Conservation (phyloP, 2,329 filamentous ascomycete genomes). For the Pseudogymnoascus pannorum region DNA sequence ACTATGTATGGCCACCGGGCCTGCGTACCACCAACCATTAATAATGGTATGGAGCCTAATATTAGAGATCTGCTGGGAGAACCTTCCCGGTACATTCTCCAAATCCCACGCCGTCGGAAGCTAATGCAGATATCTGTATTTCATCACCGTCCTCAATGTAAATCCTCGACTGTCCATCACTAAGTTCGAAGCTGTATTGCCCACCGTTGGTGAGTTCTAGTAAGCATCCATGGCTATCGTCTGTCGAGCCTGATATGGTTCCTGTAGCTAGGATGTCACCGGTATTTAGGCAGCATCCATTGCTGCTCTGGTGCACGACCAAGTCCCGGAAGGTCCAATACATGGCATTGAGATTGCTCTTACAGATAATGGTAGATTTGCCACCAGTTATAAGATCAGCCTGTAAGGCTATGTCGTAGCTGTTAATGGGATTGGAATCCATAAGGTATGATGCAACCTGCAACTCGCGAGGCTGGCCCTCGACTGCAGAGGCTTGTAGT, state of each 20-base stretch:
- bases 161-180: constrained; percentile 30
- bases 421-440: constrained; percentile 29
- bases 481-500: constrained; percentile 28
- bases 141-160: constrained; percentile 33
- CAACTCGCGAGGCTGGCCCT: constrained; percentile 18
- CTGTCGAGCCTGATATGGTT: constrained; percentile 32
- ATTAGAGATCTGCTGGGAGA: constrained; percentile 4
- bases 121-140: constrained; percentile 15
- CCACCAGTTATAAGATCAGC: constrained; percentile 25
- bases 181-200: neutral
- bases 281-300: constrained; percentile 32
- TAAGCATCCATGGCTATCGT: constrained; percentile 33
- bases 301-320: constrained; percentile 32
- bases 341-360: constrained; percentile 27
- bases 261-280: constrained; percentile 38
- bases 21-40: neutral
- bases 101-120: constrained; percentile 22
- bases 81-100: constrained; percentile 21
- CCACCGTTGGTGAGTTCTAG: constrained; percentile 30
- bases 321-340: constrained; percentile 36
- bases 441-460: constrained; percentile 28
- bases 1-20: neutral
- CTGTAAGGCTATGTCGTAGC: constrained; percentile 28
- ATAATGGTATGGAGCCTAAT: neutral
- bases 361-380: constrained; percentile 25